Evolutionary conservation across 371 early-diverging fungal genomes (phyloP).

Genomic region (Funneliformis caledonium): DNA sequence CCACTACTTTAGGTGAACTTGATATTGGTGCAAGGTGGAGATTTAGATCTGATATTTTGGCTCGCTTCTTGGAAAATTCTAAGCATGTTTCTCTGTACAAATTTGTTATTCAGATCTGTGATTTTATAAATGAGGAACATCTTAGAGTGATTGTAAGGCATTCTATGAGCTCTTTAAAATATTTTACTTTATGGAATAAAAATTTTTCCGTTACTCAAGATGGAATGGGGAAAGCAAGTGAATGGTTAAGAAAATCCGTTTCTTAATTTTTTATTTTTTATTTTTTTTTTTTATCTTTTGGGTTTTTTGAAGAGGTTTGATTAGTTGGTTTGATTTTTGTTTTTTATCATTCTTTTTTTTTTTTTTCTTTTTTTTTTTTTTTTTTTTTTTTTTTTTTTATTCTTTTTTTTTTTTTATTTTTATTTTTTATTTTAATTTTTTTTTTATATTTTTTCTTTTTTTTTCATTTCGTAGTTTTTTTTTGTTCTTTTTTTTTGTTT

Average conservation of each 20-base stretch:
- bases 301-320: no score
- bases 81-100: constrained; percentile 1
- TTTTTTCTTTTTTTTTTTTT: no score
- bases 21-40: constrained; percentile 4
- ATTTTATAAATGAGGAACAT: constrained; percentile 21
- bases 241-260: constrained; percentile 22
- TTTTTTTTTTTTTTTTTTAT: no score
- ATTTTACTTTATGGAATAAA: constrained; percentile 6
- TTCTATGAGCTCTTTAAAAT: constrained; percentile 7
- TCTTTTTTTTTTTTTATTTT: no score
- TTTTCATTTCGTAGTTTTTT: no score
- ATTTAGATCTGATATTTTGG: constrained; percentile 5
- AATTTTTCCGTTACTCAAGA: neutral
- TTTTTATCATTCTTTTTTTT: no score
- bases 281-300: no score
- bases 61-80: neutral
- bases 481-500: no score
- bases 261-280: neutral
- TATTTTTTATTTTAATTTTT: no score
- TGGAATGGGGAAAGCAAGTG: constrained; percentile 9
- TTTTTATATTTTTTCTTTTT: no score
- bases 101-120: constrained; percentile 2
- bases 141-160: neutral
- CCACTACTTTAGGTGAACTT: neutral
- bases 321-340: no score